Base-by-base conservation (phyloP, 192 early-diverging fungal species). In the Backusella liffmaniae region DNA sequence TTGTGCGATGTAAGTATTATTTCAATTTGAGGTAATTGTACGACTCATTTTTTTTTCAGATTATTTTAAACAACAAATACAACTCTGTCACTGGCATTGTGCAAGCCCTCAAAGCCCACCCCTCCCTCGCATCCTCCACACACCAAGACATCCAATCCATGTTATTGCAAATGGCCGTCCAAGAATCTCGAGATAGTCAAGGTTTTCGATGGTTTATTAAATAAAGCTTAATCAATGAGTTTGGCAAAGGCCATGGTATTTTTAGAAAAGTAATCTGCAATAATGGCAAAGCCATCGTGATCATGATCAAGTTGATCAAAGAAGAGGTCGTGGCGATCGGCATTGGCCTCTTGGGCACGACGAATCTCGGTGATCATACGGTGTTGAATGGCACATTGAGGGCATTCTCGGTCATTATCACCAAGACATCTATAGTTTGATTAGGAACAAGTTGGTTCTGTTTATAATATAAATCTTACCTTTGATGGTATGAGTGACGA, bases 221-320 rank as follows among this genome's bases (percentile, higher is more conserved):
- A 53, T 39, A 39, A 39, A 39, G 0, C 0, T 71, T 75, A 86
- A 76, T 90, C 88, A 65, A 90, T 85, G 10, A 90, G 77, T 51
- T 85, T 87, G 23, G 88, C 86, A 86, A 90, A 90, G 2, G 87
- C 86, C 87, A 90, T 88, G 16, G 94, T 91, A 77, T 92, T 95
- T 79, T 96, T 97, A 7, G 92, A 90, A 86, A 96, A 97, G 84
- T 94, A 96, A 72, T 94, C 90, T 29, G 97, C 94, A 83, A 98
- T 87, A 5, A 95, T 88, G 18, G 87, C 87, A 85, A 98, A 97
- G 6, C 95, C 92, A 80, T 97, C 94, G 35, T 95, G 89, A 9
- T 89, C 86, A 66, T 92, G 85, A 34, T 92, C 90, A 3, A 97
- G 88, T 90, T 92, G 92, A 46, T 90, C 85, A 69, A 92, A 80